Evolutionary conservation across 345 rosid genomes (phyloP).

Genomic region (Melastoma malabathricum): DNA sequence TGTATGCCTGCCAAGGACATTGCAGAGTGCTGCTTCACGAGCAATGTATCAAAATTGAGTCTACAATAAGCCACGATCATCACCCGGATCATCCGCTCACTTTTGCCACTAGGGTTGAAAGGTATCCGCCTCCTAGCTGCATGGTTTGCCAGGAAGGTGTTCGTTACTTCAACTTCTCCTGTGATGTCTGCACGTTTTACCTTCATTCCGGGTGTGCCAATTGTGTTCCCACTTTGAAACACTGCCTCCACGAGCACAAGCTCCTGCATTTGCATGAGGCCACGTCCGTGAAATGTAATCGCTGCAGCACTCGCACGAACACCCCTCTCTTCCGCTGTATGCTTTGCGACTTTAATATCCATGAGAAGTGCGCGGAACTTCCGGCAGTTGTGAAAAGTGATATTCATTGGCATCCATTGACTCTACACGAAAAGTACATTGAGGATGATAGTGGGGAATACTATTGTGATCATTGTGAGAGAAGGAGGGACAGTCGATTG

Average conservation of each 20-base stretch:
- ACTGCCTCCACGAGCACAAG: no score
- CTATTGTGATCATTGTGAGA: background rate
- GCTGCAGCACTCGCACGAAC: no score
- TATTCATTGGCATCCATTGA: fast-evolving
- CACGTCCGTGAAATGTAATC: no score
- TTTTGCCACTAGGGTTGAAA: no score
- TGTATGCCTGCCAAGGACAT: background rate
- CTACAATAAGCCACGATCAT: background rate
- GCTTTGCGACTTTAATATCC: no score
- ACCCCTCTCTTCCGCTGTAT: no score
- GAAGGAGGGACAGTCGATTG: background rate
- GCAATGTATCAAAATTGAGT: background rate
- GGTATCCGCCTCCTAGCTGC: no score
- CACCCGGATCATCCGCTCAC: background rate
- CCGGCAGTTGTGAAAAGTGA: fast-evolving
- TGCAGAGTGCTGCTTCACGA: fast-evolving
- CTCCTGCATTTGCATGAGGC: no score
- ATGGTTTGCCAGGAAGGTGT: fast-evolving
- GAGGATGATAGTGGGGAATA: background rate
- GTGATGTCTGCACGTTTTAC: background rate
- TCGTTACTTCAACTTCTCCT: fast-evolving
- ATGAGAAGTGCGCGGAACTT: background rate
- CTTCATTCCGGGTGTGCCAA: fast-evolving
- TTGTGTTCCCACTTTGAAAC: no score
- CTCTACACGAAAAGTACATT: background rate